phyloP scores from a whole-genome alignment of 176 grass and related monocot species.

The Tillandsia fasciculata region DNA sequence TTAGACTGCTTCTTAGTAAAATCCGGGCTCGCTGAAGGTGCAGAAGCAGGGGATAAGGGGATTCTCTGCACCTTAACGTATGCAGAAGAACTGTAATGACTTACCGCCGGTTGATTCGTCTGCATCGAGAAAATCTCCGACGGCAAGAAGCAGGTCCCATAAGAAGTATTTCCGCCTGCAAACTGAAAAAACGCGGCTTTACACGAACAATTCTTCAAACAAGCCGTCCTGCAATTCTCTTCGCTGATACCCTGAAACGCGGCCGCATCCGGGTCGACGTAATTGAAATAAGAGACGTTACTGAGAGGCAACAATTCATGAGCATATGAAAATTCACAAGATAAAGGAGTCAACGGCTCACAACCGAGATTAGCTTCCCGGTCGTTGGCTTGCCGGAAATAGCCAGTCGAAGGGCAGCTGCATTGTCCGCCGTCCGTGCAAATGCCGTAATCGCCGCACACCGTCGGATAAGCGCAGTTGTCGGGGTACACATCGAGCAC shows the following conservation, averaged over 20 bases:
- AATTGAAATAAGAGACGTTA: slow-evolving; percentile 2
- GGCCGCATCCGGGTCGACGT: neutral
- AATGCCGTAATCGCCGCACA: slow-evolving; percentile 22
- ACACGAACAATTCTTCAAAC: slow-evolving; percentile 45
- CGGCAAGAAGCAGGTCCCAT: slow-evolving; percentile 22
- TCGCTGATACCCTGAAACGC: neutral
- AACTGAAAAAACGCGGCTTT: slow-evolving; percentile 44
- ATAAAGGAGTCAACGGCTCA: slow-evolving; percentile 18
- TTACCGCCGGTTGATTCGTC: slow-evolving; percentile 4
- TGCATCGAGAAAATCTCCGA: slow-evolving; percentile 17
- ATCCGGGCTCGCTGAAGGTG: neutral
- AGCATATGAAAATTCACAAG: slow-evolving; percentile 24
- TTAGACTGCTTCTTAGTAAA: neutral
- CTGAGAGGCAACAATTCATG: slow-evolving; percentile 13
- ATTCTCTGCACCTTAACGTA: slow-evolving; percentile 36
- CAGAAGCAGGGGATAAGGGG: neutral
- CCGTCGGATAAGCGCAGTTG: slow-evolving; percentile 9
- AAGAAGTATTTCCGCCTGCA: slow-evolving; percentile 5
- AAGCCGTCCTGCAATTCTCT: slow-evolving; percentile 33
- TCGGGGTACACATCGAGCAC: slow-evolving; percentile 5
- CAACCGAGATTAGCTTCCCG: neutral
- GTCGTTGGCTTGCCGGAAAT: neutral
- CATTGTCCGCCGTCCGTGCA: slow-evolving; percentile 3
- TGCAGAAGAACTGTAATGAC: slow-evolving; percentile 22
- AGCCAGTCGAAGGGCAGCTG: neutral